phyloP scores from a whole-genome alignment of 306 rosid genomes.

The Acacia acuminata region DNA sequence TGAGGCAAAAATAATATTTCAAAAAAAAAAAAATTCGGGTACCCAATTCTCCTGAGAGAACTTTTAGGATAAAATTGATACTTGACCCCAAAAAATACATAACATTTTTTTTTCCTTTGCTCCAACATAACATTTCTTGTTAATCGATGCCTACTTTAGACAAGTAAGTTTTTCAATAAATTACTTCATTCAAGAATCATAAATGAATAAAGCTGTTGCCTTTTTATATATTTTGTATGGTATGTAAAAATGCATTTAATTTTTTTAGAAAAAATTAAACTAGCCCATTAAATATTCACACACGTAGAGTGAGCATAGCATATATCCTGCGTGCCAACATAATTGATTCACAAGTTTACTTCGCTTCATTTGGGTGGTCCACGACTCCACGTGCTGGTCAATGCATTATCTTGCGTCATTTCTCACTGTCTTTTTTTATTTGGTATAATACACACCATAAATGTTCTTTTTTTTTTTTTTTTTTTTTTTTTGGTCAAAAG shows the following conservation, averaged over 20 bases:
- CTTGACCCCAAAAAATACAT: too few species aligned
- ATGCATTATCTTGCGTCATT: background rate
- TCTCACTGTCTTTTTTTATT: background rate
- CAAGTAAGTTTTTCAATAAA: background rate
- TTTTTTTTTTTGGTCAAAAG: too few species aligned
- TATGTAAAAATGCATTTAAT: background rate
- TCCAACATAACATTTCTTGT: too few species aligned
- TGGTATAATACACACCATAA: background rate
- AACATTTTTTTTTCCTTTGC: too few species aligned
- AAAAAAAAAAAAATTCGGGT: too few species aligned
- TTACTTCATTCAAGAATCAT: background rate
- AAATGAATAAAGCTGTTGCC: too few species aligned
- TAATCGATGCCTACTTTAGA: too few species aligned
- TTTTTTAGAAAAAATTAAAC: too few species aligned
- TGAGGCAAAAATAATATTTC: too few species aligned
- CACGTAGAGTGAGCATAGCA: background rate
- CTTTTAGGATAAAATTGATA: too few species aligned
- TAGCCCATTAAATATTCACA: slow-evolving; percentile 23
- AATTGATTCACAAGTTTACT: slow-evolving; percentile 28
- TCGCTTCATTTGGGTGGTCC: background rate
- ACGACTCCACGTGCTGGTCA: slow-evolving; percentile 31
- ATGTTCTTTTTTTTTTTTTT: background rate
- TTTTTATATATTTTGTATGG: too few species aligned
- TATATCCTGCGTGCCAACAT: slow-evolving; percentile 32
- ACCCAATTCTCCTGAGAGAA: too few species aligned